Percentiles rank a stretch among this genome's conserved stretches.
These are phyloP conservation scores for Penicillium sp. DNA, from an alignment of 2,329 filamentous ascomycete genomes.

Conservation along the genomic window DNA sequence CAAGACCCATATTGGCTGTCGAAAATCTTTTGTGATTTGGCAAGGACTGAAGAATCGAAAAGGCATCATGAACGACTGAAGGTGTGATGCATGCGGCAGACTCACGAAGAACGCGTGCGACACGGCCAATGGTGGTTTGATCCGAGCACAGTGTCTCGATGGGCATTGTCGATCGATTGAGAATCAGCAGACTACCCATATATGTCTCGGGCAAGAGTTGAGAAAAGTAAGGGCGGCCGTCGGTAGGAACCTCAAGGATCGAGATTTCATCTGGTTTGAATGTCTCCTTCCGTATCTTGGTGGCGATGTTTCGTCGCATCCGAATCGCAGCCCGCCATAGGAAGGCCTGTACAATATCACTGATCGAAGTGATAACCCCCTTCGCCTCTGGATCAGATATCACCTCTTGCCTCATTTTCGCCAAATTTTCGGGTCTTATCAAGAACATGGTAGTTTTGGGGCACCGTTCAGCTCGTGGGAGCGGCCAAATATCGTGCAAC, in stretches of 20 bases:
- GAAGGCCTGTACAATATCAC: constrained; percentile 8
- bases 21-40: constrained; percentile 8
- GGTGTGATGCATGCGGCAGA: constrained; percentile 9
- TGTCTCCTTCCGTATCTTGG: not conserved
- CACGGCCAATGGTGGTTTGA: constrained; percentile 7
- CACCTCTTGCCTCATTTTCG: constrained; percentile 13
- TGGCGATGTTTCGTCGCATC: constrained; percentile 1
- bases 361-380: constrained; percentile 6
- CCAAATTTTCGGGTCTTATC: constrained; percentile 1
- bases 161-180: constrained; percentile 9
- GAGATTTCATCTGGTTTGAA: constrained; percentile 5
- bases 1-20: constrained; percentile 10
- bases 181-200: constrained; percentile 10
- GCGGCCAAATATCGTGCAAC: constrained; percentile 7
- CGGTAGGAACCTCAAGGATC: constrained; percentile 7
- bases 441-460: constrained; percentile 6
- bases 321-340: constrained; percentile 6
- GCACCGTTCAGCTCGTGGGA: constrained; percentile 7
- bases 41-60: constrained; percentile 10
- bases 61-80: constrained; percentile 7
- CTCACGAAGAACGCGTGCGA: constrained; percentile 6
- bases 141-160: constrained; percentile 10
- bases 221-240: constrained; percentile 8
- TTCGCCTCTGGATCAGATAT: constrained; percentile 6
- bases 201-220: constrained; percentile 4